Evolutionary conservation across 2,329 filamentous ascomycete species (phyloP).

Genomic region (Ceratocystis cubensis): DNA sequence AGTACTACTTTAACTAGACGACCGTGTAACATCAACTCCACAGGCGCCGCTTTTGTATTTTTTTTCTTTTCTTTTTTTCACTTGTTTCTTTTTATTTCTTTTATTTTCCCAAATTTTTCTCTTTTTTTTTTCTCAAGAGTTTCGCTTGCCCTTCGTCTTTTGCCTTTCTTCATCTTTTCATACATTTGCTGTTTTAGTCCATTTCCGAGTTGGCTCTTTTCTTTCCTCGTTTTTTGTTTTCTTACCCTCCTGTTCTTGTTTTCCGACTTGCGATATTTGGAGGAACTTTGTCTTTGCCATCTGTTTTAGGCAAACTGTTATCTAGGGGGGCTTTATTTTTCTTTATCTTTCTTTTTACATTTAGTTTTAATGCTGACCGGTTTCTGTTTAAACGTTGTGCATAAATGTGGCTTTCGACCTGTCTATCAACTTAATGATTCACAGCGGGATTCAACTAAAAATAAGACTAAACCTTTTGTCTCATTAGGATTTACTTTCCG

Average conservation of each 20-base stretch:
- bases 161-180: background rate
- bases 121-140: background rate
- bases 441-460: too few relatives aligned
- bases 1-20: background rate
- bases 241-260: background rate
- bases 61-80: background rate
- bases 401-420: too few relatives aligned
- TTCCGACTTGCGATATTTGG: background rate
- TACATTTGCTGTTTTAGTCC: background rate
- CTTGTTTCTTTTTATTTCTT: background rate
- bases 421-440: too few relatives aligned
- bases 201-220: background rate
- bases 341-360: background rate
- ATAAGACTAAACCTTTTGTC: too few relatives aligned
- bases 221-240: background rate
- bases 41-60: background rate
- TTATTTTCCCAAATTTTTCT: background rate
- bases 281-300: background rate
- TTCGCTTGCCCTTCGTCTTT: background rate
- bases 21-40: background rate
- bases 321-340: background rate
- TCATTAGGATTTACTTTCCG: background rate
- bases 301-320: slow-evolving; percentile 1
- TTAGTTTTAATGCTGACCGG: background rate
- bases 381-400: background rate